phyloP scores from a whole-genome alignment of 2,329 filamentous ascomycete species.

The Sordariomycetes sp. region DNA sequence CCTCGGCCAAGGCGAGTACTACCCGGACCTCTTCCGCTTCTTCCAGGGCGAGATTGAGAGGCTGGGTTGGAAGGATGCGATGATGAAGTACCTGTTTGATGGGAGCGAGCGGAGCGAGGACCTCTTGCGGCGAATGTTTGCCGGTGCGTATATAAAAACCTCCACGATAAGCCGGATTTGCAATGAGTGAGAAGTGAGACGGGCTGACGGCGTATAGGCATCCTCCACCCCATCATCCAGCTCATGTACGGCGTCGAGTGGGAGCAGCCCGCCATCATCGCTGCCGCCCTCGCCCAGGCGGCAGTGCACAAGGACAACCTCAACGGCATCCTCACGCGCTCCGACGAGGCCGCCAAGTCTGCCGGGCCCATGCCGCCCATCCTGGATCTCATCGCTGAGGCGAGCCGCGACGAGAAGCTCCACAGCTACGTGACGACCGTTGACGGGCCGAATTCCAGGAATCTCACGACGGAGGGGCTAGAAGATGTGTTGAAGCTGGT shows the following conservation, averaged over 20 bases:
- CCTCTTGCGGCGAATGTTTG: conserved; percentile 55
- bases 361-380: conserved; percentile 13
- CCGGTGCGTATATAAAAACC: conserved; percentile 27
- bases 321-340: conserved; percentile 34
- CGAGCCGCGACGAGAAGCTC: conserved; percentile 40
- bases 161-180: neutral
- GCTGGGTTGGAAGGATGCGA: conserved; percentile 42
- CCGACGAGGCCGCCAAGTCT: conserved; percentile 27
- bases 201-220: conserved; percentile 27
- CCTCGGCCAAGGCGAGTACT: conserved; percentile 49
- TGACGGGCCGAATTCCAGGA: conserved; percentile 21
- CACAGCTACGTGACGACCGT: conserved; percentile 35
- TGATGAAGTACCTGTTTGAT: conserved; percentile 57
- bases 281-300: conserved; percentile 66
- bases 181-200: neutral
- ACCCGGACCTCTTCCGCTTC: conserved; percentile 63
- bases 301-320: conserved; percentile 53
- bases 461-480: conserved; percentile 16
- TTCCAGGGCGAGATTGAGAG: conserved; percentile 61
- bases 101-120: conserved; percentile 52
- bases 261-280: conserved; percentile 66
- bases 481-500: conserved; percentile 51
- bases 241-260: conserved; percentile 79
- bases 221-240: conserved; percentile 73
- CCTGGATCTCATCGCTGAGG: conserved; percentile 45